phyloP scores from a whole-genome alignment of 345 rosid genomes.

The Excoecaria agallocha region DNA sequence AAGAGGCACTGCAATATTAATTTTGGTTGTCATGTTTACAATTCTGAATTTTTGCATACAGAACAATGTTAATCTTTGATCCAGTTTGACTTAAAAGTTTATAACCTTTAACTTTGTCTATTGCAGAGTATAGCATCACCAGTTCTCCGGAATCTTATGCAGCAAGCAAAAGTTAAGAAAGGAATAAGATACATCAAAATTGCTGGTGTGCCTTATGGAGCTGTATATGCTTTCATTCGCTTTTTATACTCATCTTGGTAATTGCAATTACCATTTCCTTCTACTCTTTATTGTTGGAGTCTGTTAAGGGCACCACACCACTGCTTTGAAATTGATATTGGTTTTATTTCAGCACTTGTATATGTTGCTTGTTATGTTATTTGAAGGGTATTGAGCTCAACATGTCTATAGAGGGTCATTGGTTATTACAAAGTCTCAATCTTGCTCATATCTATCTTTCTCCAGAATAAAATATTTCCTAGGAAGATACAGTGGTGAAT shows the following conservation, averaged over 20 bases:
- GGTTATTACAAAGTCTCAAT: background rate
- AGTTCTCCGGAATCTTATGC: conserved; percentile 42
- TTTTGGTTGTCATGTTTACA: background rate
- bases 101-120: conserved; percentile 8
- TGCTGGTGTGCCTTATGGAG: conserved; percentile 63
- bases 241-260: conserved; percentile 89
- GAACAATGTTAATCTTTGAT: background rate
- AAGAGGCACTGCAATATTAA: background rate
- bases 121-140: conserved; percentile 68
- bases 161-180: conserved; percentile 40
- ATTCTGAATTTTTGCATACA: background rate
- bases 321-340: conserved; percentile 5
- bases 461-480: background rate
- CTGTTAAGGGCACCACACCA: background rate
- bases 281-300: background rate
- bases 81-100: background rate
- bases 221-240: conserved; percentile 57
- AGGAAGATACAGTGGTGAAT: background rate
- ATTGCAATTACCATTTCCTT: conserved; percentile 6
- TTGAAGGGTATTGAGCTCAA: background rate
- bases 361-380: conserved; percentile 2
- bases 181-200: conserved; percentile 54
- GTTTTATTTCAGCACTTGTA: background rate
- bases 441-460: too few relatives aligned
- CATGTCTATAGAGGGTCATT: background rate